These are phyloP conservation scores for Starmerella bombicola DNA, from an alignment of 805 yeast genomes.

Conservation along the genomic window DNA sequence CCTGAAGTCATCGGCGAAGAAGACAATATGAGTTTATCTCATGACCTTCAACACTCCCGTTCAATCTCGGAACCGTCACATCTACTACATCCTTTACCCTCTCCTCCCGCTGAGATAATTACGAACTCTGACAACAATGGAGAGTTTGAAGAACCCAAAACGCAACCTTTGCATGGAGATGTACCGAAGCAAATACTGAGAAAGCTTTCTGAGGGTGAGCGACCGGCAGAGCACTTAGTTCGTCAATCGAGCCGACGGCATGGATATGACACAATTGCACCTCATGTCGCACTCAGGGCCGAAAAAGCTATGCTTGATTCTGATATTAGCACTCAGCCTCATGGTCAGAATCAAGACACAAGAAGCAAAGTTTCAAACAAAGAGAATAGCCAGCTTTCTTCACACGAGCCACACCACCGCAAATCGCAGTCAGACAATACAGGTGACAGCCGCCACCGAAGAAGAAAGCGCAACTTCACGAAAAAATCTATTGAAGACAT, in stretches of 20 bases:
- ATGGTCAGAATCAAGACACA: no score
- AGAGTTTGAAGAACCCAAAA: not conserved
- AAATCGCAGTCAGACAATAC: not conserved
- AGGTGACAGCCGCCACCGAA: not conserved
- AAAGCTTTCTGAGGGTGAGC: not conserved
- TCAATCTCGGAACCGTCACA: not conserved
- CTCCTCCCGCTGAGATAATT: no score
- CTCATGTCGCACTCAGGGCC: not conserved
- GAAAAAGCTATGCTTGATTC: conserved; percentile 1
- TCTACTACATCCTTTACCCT: not conserved
- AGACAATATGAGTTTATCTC: not conserved
- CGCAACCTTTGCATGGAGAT: not conserved
- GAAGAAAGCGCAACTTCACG: conserved; percentile 15
- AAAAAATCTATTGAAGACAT: conserved; percentile 23
- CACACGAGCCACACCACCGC: not conserved
- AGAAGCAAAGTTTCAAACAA: no score
- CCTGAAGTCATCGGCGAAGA: not conserved
- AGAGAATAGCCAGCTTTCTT: no score
- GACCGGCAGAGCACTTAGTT: not conserved
- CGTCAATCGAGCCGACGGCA: conserved; percentile 3
- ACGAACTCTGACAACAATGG: not conserved
- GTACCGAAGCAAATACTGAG: not conserved
- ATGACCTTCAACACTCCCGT: not conserved
- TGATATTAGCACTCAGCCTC: no score
- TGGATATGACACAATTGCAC: not conserved